These are phyloP conservation scores for Fragosphaeria purpurea DNA, from an alignment of 2,329 filamentous ascomycete species.

Conservation along the genomic window DNA sequence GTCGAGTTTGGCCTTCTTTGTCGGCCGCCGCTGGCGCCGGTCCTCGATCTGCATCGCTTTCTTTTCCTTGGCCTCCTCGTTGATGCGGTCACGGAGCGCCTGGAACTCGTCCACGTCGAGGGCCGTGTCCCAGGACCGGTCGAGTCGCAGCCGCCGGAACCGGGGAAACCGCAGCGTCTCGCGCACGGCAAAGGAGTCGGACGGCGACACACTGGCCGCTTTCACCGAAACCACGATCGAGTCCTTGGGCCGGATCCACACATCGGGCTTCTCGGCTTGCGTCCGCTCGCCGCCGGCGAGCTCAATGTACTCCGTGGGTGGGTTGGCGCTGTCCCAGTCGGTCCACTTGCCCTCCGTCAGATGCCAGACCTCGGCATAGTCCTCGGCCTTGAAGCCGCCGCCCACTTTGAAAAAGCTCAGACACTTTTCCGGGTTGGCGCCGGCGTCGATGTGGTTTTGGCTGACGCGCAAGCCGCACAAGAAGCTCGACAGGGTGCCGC, in stretches of 20 bases:
- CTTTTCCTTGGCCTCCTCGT: constrained; percentile 63
- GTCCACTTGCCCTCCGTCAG: constrained; percentile 86
- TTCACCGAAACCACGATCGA: constrained; percentile 85
- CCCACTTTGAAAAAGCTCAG: constrained; percentile 97
- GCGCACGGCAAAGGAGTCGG: constrained; percentile 66
- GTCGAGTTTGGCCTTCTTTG: constrained; percentile 58
- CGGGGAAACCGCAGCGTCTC: constrained; percentile 84
- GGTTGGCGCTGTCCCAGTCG: constrained; percentile 68
- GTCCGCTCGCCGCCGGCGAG: constrained; percentile 63
- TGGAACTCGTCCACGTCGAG: constrained; percentile 71
- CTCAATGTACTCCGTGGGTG: constrained; percentile 69
- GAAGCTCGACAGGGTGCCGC: constrained; percentile 75
- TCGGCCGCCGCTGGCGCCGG: constrained; percentile 40
- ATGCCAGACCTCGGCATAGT: constrained; percentile 76
- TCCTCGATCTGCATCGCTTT: constrained; percentile 67
- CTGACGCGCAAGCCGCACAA: constrained; percentile 78
- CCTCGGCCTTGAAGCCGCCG: constrained; percentile 77
- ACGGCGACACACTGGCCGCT: constrained; percentile 65
- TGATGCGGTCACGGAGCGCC: constrained; percentile 56
- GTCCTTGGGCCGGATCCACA: constrained; percentile 85
- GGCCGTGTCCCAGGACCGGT: constrained; percentile 74
- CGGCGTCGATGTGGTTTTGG: constrained; percentile 51
- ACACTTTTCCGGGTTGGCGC: constrained; percentile 60
- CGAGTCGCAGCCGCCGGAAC: constrained; percentile 71
- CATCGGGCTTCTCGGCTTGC: constrained; percentile 72